These are phyloP conservation scores for Coffea canephora DNA, from an alignment of 257 asterid genomes.

Conservation along the genomic window DNA sequence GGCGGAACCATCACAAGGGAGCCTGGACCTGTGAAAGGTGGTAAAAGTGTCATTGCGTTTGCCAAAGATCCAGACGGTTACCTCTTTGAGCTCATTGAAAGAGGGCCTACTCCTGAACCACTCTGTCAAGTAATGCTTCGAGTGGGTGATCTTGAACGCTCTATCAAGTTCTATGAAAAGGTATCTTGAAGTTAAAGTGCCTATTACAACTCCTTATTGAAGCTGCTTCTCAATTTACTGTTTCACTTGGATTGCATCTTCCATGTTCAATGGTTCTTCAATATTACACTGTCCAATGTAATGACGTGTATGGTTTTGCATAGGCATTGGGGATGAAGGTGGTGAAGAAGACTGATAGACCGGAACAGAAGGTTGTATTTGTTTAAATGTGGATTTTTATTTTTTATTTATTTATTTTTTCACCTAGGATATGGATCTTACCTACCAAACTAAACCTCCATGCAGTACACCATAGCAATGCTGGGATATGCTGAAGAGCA, in stretches of 20 bases:
- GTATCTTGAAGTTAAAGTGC: slow-evolving; percentile 30
- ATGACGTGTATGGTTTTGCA: slow-evolving; percentile 5
- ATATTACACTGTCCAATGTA: background rate
- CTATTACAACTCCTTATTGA: background rate
- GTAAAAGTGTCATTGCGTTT: slow-evolving; percentile 82
- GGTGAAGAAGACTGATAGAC: slow-evolving; percentile 72
- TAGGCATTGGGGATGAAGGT: slow-evolving; percentile 94
- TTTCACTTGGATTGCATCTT: background rate
- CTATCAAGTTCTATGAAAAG: slow-evolving; percentile 96
- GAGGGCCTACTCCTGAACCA: slow-evolving; percentile 93
- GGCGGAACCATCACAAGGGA: slow-evolving; percentile 96
- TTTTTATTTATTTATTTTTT: background rate
- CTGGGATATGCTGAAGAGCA: slow-evolving; percentile 90
- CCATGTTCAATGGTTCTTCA: background rate
- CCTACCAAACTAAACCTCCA: slow-evolving; percentile 1
- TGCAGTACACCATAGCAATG: slow-evolving; percentile 92
- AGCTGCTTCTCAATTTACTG: background rate
- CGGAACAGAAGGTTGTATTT: slow-evolving; percentile 75
- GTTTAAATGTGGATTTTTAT: background rate
- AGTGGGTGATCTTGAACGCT: slow-evolving; percentile 96
- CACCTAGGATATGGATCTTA: background rate
- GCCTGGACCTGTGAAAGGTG: slow-evolving; percentile 99
- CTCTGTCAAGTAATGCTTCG: slow-evolving; percentile 99
- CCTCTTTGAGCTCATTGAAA: slow-evolving; percentile 80
- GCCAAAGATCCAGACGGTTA: slow-evolving; percentile 99